These are phyloP conservation scores for Globisporangium spinosum DNA, from an alignment of 352 stramenopile species.

Conservation along the genomic window DNA sequence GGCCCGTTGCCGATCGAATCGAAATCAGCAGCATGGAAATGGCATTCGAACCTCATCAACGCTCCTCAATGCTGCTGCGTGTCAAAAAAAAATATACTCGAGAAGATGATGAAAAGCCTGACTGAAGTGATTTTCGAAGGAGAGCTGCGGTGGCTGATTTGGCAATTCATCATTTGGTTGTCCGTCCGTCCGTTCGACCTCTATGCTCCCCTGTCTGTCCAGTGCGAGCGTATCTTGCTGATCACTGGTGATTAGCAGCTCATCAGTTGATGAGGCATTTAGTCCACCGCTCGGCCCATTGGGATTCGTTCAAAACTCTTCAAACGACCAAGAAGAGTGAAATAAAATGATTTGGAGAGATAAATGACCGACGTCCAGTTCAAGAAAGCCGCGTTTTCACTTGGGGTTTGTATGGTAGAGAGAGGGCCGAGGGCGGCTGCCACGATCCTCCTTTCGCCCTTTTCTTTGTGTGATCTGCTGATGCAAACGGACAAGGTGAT, in stretches of 20 bases:
- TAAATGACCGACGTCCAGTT: not conserved
- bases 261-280: constrained; percentile 3
- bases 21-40: not conserved
- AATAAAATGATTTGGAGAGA: not conserved
- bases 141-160: constrained; percentile 6
- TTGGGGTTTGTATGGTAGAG: not conserved
- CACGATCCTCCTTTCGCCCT: not conserved
- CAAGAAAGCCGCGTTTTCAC: not conserved
- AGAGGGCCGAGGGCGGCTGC: not conserved
- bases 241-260: not conserved
- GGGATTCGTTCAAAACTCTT: not conserved
- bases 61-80: not conserved
- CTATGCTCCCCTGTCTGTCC: not conserved
- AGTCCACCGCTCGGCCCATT: not conserved
- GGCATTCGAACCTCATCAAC: not conserved
- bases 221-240: constrained; percentile 1
- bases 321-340: not conserved
- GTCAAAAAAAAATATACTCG: not conserved
- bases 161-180: not conserved
- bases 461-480: constrained; percentile 11
- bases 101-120: not conserved
- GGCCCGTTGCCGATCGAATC: not conserved
- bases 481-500: constrained; percentile 11
- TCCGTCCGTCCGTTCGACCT: not conserved
- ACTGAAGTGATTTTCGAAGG: constrained; percentile 14